Percentiles rank a stretch among this genome's conserved stretches.
phyloP scores from a whole-genome alignment of 495 filamentous ascomycete genomes.

The Corynascus novoguineensis region DNA sequence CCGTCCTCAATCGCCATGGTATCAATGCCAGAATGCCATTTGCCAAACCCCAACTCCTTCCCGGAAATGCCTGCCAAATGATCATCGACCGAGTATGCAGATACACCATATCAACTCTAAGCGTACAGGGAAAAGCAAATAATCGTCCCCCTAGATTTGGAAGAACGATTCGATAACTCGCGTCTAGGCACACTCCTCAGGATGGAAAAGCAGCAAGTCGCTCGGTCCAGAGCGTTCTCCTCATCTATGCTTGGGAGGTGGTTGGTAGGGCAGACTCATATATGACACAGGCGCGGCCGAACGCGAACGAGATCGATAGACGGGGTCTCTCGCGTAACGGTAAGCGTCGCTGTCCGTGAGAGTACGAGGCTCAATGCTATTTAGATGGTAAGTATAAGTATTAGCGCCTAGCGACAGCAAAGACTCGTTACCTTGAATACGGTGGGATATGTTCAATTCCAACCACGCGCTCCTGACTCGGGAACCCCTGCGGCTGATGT shows the following conservation, averaged over 20 bases:
- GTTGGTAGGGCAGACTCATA: constrained; percentile 1
- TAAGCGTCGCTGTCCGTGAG: background rate
- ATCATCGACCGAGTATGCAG: background rate
- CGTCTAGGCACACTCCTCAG: background rate
- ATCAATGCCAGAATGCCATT: background rate
- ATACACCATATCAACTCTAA: background rate
- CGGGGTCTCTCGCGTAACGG: background rate
- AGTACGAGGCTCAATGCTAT: background rate
- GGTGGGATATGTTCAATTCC: constrained; percentile 20
- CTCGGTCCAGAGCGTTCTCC: constrained; percentile 12
- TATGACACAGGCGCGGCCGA: constrained; percentile 4
- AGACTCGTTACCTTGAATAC: constrained; percentile 9
- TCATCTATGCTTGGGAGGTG: constrained; percentile 1
- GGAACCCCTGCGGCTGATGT: constrained; percentile 1
- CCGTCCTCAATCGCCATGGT: background rate
- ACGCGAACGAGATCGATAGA: constrained; percentile 6
- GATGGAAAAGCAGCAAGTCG: background rate
- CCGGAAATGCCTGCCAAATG: background rate
- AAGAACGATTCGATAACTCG: background rate
- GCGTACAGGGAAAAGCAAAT: background rate
- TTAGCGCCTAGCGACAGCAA: background rate
- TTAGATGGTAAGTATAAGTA: constrained; percentile 3
- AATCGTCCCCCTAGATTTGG: no score
- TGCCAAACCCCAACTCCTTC: background rate
- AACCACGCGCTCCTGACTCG: constrained; percentile 26